Base-by-base conservation (phyloP, 1,139 yeast species). In the Debaryomyces psychrophilus region DNA sequence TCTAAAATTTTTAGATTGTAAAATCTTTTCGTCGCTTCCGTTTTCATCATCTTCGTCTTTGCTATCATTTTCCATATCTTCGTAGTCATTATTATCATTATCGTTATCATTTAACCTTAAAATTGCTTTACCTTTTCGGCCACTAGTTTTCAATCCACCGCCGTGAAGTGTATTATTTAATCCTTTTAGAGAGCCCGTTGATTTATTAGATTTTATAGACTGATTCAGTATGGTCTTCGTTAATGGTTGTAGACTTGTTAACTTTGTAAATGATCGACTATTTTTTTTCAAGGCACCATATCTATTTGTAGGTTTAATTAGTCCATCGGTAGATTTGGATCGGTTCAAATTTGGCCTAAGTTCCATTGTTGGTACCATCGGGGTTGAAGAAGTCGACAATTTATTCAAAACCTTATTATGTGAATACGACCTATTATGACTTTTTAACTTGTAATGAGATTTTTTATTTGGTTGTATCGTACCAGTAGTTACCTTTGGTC, bases 291-390 rank as follows among this genome's bases (percentile, higher is more conserved):
- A 50, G 1, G 65, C 61, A 25, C 64, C 56, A 5, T 57, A 52
- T 18, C 56, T 51, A 43, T 55, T 56, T 11, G 59, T 47, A 20
- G 61, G 53, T 42, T 64, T 60, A 6, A 64, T 51, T 31, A 74
- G 63, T 0, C 74, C 77, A 50, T 75, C 80, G 3, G 78, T 67
- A 2, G 78, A 72, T 49, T 73, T 74, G 9, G 78, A 73, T 44
- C 78, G 56, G 50, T 62, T 67, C 45, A 75, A 59, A 23, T 62
- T 53, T 5, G 79, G 79, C 36, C 77, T 52, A 4, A 52, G 25
- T 0, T 45, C 47, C 7, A 52, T 25, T 1, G 53, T 46, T 2
- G 54, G 38, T 8, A 50, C 51, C 8, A 58, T 41, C 2, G 58
- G 49, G 8, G 53, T 45, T 1, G 62, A 49, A 4, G 60, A 50